Evolutionary conservation across 352 stramenopile species (phyloP).

Genomic region (Blastocystis sp.): DNA sequence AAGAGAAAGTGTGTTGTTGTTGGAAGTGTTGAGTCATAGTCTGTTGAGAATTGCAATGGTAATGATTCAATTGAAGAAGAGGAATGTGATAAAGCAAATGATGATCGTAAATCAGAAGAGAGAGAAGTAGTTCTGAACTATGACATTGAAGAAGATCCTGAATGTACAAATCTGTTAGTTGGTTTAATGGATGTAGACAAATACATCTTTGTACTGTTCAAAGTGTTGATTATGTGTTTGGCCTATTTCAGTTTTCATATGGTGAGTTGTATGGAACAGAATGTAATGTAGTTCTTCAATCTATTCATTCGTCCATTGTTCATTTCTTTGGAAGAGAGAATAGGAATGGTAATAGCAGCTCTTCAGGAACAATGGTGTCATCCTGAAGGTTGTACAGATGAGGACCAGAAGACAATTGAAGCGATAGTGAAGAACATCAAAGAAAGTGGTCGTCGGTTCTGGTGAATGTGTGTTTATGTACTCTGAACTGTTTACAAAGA

Average conservation of each 20-base stretch:
- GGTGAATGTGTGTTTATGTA: slow-evolving; percentile 29
- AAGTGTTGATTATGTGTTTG: not conserved
- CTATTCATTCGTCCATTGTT: not conserved
- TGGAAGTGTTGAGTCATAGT: not conserved
- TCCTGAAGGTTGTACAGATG: not conserved
- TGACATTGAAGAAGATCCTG: slow-evolving; percentile 9
- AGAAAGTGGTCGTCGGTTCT: slow-evolving; percentile 47
- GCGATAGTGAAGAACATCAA: slow-evolving; percentile 46
- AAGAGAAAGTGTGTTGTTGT: not conserved
- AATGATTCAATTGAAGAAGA: not conserved
- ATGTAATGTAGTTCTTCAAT: not conserved
- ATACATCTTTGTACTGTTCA: slow-evolving; percentile 5
- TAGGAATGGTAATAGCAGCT: slow-evolving; percentile 6
- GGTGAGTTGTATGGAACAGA: not conserved
- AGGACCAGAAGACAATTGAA: slow-evolving; percentile 34
- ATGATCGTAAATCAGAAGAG: no score
- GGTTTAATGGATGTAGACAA: not conserved
- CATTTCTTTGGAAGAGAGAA: slow-evolving; percentile 21
- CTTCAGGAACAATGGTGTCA: slow-evolving; percentile 31
- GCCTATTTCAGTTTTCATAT: slow-evolving; percentile 18
- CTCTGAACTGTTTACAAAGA: slow-evolving; percentile 20
- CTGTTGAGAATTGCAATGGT: not conserved
- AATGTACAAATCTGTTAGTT: not conserved
- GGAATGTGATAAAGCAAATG: not conserved
- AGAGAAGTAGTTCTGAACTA: no score